phyloP scores from a whole-genome alignment of 768 basidiomycete species.

The Termitomyces heimii region DNA sequence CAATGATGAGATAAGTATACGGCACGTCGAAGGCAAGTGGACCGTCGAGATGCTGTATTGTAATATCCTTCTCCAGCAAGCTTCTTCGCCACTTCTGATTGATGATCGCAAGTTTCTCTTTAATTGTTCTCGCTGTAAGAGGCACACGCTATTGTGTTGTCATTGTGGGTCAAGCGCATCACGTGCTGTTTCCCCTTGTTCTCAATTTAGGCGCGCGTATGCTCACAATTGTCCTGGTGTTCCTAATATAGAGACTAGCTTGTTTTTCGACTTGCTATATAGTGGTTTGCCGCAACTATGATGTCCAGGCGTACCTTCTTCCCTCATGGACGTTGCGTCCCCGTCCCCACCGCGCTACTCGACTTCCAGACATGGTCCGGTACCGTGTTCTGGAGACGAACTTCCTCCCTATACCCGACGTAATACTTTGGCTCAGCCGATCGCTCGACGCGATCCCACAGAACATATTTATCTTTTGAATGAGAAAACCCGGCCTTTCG shows the following conservation, averaged over 20 bases:
- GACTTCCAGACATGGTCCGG: slow-evolving; percentile 40
- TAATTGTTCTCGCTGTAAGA: slow-evolving; percentile 4
- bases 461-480: slow-evolving; percentile 38
- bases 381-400: slow-evolving; percentile 37
- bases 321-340: slow-evolving; percentile 39
- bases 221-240: slow-evolving; percentile 17
- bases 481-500: slow-evolving; percentile 38
- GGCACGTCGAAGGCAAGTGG: background rate
- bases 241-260: slow-evolving; percentile 17
- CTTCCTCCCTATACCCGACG: slow-evolving; percentile 46
- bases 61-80: background rate
- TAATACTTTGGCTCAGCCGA: slow-evolving; percentile 34
- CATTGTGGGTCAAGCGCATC: background rate
- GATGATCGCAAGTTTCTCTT: background rate
- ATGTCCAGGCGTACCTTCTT: slow-evolving; percentile 2
- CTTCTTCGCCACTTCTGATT: background rate
- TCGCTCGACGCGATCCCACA: slow-evolving; percentile 37
- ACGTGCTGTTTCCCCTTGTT: slow-evolving; percentile 12
- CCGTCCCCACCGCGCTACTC: slow-evolving; percentile 46
- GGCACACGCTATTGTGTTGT: slow-evolving; percentile 1
- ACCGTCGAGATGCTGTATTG: background rate
- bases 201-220: slow-evolving; percentile 8
- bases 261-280: slow-evolving; percentile 21
- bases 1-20: background rate
- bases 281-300: slow-evolving; percentile 1